Base-by-base conservation (phyloP, 192 early-diverging fungal genomes). In the Entophlyctis helioformis region DNA sequence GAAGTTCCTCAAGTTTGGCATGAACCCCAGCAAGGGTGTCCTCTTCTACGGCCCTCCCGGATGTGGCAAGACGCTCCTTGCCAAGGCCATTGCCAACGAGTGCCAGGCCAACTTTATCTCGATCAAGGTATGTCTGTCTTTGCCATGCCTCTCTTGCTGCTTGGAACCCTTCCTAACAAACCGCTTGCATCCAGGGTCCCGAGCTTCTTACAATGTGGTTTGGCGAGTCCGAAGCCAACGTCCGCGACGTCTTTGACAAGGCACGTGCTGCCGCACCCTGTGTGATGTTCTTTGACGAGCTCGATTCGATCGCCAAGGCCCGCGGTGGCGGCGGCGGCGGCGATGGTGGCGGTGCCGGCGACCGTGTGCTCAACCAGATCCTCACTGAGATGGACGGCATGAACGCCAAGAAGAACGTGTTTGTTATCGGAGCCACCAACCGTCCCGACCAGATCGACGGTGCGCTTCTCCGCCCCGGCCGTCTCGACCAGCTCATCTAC, bases 261-360 rank as follows among this genome's bases (percentile, higher is more conserved):
- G 95, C 92, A 15, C 83, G 93, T 48, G 87, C 92, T 2, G 93
- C 92, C 25, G 85, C 92, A 10, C 95, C 95, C 25, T 98, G 95
- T 66, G 95, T 98, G 24, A 91, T 98, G 90, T 98, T 98, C 87
- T 98, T 98, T 79, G 95, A 98, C 50, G 95, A 98, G 72, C 66
- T 98, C 57, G 95, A 98, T 68, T 93, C 91, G 27, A 83, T 96
- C 58, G 92, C 92, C 60, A 95, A 95, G 71, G 80, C 91, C 18
- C 89, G 95, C 63, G 95, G 89, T 31, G 76, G 95, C 15, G 67
- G 66, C 16, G 67, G 68, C 13, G 47, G 46, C 1, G 94, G 94
- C 42, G 92, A 92, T 59, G 83, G 72, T 18, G 87, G 87, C 27
- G 95, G 93, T 59, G 87, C 91, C 23, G 87, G 91, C 38, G 95